Evolutionary conservation across 176 grass and related monocot genomes (phyloP).

Genomic region (Avena atlantica): DNA sequence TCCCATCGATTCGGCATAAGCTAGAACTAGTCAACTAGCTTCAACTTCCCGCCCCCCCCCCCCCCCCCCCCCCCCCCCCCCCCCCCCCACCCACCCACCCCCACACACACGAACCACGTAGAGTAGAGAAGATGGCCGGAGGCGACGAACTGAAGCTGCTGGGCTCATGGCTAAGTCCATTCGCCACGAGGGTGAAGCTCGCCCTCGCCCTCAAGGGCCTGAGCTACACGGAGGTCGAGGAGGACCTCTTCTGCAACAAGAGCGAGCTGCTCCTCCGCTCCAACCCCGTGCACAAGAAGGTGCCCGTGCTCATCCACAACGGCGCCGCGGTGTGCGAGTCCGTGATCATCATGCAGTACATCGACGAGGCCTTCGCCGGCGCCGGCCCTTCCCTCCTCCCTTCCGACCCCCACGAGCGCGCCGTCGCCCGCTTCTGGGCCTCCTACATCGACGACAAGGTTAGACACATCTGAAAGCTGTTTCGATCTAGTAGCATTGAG

Average conservation of each 20-base stretch:
- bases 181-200: not conserved
- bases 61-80: too few relatives aligned
- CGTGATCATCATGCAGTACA: too few relatives aligned
- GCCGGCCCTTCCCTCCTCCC: too few relatives aligned
- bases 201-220: slow-evolving; percentile 4
- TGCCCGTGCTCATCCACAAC: slow-evolving; percentile 34
- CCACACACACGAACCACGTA: not conserved
- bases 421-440: too few relatives aligned
- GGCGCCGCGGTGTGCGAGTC: not conserved
- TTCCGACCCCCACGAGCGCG: too few relatives aligned
- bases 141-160: not conserved
- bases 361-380: too few relatives aligned
- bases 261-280: slow-evolving; percentile 45
- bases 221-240: not conserved
- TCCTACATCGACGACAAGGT: too few relatives aligned
- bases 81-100: too few relatives aligned
- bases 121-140: not conserved
- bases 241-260: slow-evolving; percentile 31
- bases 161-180: not conserved
- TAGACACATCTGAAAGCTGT: too few relatives aligned
- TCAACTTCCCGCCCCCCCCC: too few relatives aligned
- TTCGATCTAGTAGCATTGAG: not conserved
- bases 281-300: slow-evolving; percentile 66
- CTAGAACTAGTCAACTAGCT: not conserved
- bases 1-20: not conserved